phyloP scores from a whole-genome alignment of 352 stramenopile species.

The Phytopythium litorale region DNA sequence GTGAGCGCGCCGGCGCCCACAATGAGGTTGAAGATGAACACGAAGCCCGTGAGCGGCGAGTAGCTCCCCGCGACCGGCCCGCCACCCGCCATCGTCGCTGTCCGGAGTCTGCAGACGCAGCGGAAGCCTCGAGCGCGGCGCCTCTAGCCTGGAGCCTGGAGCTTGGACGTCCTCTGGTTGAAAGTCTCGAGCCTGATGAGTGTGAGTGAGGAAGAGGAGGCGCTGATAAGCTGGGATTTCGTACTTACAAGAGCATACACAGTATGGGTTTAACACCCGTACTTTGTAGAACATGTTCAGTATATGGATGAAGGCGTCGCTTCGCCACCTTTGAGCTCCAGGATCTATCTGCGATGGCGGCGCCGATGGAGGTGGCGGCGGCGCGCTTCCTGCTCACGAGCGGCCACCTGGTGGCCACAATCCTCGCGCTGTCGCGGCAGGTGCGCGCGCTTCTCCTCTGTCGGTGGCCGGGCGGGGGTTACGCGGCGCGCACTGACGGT shows the following conservation, averaged over 20 bases:
- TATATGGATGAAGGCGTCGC: background rate
- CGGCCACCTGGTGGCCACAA: conserved; percentile 57
- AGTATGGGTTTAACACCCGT: conserved; percentile 3
- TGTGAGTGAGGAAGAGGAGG: background rate
- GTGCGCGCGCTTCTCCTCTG: background rate
- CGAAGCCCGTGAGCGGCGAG: conserved; percentile 82
- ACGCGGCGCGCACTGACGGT: background rate
- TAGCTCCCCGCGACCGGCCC: conserved; percentile 62
- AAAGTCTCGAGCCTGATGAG: background rate
- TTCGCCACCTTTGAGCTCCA: background rate
- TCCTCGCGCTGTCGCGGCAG: conserved; percentile 21
- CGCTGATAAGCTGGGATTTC: too few relatives aligned
- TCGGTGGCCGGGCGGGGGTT: background rate
- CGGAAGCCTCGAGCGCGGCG: too few relatives aligned
- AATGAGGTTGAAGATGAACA: conserved; percentile 92
- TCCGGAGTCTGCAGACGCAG: background rate
- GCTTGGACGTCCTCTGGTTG: too few relatives aligned
- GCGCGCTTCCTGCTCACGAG: conserved; percentile 53
- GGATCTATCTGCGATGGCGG: background rate
- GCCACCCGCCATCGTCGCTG: conserved; percentile 41
- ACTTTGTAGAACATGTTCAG: conserved; percentile 9
- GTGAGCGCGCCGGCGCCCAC: conserved; percentile 83
- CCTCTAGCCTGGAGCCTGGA: too few relatives aligned
- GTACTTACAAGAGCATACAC: too few relatives aligned
- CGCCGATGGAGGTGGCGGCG: conserved; percentile 18